A percentile compares a stretch with the other conserved stretches of the same genome.
phyloP scores from a whole-genome alignment of 495 filamentous ascomycete genomes.

The Neurospora cerealis region DNA sequence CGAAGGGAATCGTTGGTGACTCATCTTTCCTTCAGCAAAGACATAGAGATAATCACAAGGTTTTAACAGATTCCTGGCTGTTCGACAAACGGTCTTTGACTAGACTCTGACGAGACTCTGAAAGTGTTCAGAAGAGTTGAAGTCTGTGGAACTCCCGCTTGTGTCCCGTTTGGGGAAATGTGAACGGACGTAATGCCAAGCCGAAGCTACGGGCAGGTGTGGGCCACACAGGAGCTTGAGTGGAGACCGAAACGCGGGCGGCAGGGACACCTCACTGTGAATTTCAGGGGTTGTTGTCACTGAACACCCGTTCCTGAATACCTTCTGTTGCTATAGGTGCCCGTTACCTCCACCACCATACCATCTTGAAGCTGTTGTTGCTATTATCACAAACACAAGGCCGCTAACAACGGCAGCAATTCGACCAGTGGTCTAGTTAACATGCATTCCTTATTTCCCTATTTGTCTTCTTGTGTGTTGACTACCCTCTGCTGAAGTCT shows the following conservation, averaged over 20 bases:
- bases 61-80: neutral
- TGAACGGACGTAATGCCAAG: neutral
- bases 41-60: neutral
- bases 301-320: neutral
- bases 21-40: slow-evolving; percentile 19
- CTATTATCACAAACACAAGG: neutral
- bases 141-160: neutral
- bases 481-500: neutral
- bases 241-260: neutral
- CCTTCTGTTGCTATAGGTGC: neutral
- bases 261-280: neutral
- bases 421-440: neutral
- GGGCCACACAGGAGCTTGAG: neutral
- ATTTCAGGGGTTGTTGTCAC: neutral
- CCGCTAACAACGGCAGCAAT: neutral
- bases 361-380: neutral
- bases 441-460: neutral
- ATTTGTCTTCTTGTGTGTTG: neutral
- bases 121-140: neutral
- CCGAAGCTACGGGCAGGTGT: neutral
- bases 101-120: neutral
- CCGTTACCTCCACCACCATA: no score
- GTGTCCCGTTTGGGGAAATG: neutral
- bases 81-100: neutral
- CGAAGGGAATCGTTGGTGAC: slow-evolving; percentile 41